Conservation (phyloP, 2,329 filamentous ascomycete genomes). For the Monosporascus ibericus region DNA sequence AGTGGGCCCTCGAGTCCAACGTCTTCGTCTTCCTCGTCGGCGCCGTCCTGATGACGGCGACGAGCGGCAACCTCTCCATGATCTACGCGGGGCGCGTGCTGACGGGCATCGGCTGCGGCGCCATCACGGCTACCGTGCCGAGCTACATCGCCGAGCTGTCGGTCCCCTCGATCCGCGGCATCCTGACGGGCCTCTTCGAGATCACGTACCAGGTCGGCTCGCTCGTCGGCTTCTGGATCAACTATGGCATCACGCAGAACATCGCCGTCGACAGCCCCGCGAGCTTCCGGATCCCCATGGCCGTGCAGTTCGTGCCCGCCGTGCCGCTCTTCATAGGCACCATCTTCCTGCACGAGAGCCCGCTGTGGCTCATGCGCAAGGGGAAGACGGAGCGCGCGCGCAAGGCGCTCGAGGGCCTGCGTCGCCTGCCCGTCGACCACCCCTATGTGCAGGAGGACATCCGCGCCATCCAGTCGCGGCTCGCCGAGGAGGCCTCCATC, state of each 20-base stretch:
- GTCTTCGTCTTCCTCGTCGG: slow-evolving; percentile 39
- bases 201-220: slow-evolving; percentile 49
- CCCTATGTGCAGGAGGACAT: slow-evolving; percentile 41
- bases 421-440: slow-evolving; percentile 36
- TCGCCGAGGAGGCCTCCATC: slow-evolving; percentile 28
- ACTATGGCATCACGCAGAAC: slow-evolving; percentile 37
- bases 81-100: slow-evolving; percentile 53
- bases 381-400: slow-evolving; percentile 33
- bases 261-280: slow-evolving; percentile 26
- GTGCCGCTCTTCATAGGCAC: slow-evolving; percentile 37
- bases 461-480: slow-evolving; percentile 34
- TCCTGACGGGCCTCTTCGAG: slow-evolving; percentile 48
- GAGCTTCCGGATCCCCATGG: slow-evolving; percentile 44
- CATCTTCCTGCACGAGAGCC: slow-evolving; percentile 35
- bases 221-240: slow-evolving; percentile 47
- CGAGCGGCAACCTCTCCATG: slow-evolving; percentile 33
- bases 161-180: slow-evolving; percentile 50
- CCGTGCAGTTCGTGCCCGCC: slow-evolving; percentile 38
- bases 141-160: slow-evolving; percentile 60
- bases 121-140: slow-evolving; percentile 53
- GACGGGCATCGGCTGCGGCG: slow-evolving; percentile 51
- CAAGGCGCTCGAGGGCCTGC: slow-evolving; percentile 34
- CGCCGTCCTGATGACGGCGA: slow-evolving; percentile 36
- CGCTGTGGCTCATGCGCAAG: slow-evolving; percentile 37
- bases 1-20: slow-evolving; percentile 41